Base-by-base conservation (phyloP, 169 alveolate species). In the Cryptosporidium canis region DNA sequence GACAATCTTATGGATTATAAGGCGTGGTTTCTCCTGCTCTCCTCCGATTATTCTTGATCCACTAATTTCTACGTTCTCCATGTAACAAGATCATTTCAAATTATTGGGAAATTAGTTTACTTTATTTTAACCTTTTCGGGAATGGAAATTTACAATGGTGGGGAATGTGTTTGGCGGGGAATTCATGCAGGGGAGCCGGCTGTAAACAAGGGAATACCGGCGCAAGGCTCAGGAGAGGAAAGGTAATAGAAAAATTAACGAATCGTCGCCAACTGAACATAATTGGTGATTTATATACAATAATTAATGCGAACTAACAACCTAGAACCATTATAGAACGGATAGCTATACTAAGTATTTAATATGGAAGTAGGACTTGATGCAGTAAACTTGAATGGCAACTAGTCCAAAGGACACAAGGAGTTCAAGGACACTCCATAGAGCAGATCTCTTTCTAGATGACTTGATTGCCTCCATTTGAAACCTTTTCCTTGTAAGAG, bases 1-100 rank as follows among this genome's bases (percentile, higher is more conserved):
- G 16, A 94, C 96, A 16, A 98, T 94, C 91, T 94, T 93, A 47
- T 95, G 92, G 37, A 97, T 96, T 58, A 96, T 96, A 55, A 97
- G 92, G 21, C 98, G 64, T 29, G 91, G 82, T 71, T 24, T 77
- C 14, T 37, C 64, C 29, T 45, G 21, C 31, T 55, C 63, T 41
- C 48, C 65, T 18, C 61, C 64, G 58, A 51, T 14, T 3, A 31
- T 43, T 18, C 1, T 43, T 12, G 33, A 16, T 18, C 37, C 71
- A 4, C 24, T 45, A 61, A n/a, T 43, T 56, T 14, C 72, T 56
- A 77, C 18, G 21, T 39, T 58, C 87, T 58, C 72, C 87, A 77
- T 77, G 72, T 77, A 61, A 0, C 7, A 66, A 43, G 18, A 63
- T n/a, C 67, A 47, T 43, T 55, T 47, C 67, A 70, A 24, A 55